Base-by-base conservation (phyloP, 257 asterid genomes). In the Penstemon barbatus region DNA sequence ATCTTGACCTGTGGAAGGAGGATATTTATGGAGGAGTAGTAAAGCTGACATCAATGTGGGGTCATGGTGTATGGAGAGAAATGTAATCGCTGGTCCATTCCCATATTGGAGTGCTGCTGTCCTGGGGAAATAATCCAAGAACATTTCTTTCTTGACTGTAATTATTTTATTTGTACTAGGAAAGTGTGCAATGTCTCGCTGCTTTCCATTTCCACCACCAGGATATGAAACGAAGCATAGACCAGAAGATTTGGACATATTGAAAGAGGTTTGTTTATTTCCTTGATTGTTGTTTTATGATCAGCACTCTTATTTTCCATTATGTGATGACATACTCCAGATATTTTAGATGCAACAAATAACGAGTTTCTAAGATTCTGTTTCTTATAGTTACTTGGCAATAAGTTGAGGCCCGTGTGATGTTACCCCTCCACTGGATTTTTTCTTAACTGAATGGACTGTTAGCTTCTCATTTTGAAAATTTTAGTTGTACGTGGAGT, bases 141-240 rank as follows among this genome's bases (percentile, higher is more conserved):
- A 70, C 72, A 71, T 70, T 54, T 58, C 67, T 71, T 71, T 67
- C 70, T 71, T 43, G 60, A 64, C 12, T 55, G 51, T 73, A 54
- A 58, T 61, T 57, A 52, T 74, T 76, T 76, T 56, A 40, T 68
- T 48, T 68, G 36, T 70, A 19, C 46, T 63, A 54, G 74, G 70
- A 61, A 79, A 81, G 69, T 67, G 82, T 82, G 86, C 89, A 80
- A 90, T 90, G 97, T 90, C 97, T 75, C 97, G 96, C 81, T 90
- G 97, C 86, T 88, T 86, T 76, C 94, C 94, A 15, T 90, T 88
- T 86, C 94, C 96, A 69, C 97, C 96, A 64, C 89, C 90, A 10
- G 97, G 96, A 80, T 89, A 89, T 83, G 90, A 84, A 76, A 85
- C 80, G 83, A 70, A 89, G 84, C 85, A 72, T 69, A 77, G 68